phyloP scores from a whole-genome alignment of 768 basidiomycete species.

The Strobilomyces echinocephalus region DNA sequence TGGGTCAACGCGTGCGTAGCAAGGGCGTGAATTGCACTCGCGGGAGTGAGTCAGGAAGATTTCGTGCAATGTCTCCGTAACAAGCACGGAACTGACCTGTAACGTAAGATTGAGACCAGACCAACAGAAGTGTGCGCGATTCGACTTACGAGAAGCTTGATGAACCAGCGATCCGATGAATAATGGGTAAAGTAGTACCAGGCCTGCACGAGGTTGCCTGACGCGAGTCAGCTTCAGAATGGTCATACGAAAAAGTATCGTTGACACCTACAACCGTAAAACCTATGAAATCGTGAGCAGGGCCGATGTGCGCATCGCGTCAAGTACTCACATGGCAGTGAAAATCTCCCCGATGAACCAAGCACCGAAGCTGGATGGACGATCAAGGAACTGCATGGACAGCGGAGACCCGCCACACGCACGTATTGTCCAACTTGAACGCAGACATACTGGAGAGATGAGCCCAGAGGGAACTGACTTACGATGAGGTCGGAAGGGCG shows the following conservation, averaged over 20 bases:
- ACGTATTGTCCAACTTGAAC: too few relatives aligned
- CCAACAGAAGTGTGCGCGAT: neutral
- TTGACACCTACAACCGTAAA: slow-evolving; percentile 43
- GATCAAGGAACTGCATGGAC: too few relatives aligned
- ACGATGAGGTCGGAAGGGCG: too few relatives aligned
- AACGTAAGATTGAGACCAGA: neutral
- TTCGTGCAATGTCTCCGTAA: slow-evolving; percentile 52
- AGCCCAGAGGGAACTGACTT: too few relatives aligned
- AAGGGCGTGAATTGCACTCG: slow-evolving; percentile 14
- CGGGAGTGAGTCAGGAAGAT: slow-evolving; percentile 49
- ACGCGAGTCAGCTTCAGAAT: neutral
- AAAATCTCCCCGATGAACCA: slow-evolving; percentile 46
- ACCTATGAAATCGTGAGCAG: slow-evolving; percentile 27
- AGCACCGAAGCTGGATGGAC: slow-evolving; percentile 40
- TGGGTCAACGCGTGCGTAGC: neutral
- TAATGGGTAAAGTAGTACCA: slow-evolving; percentile 51
- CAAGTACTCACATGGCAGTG: slow-evolving; percentile 43
- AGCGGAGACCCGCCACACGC: too few relatives aligned
- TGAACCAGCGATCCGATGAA: slow-evolving; percentile 46
- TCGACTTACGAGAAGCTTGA: slow-evolving; percentile 41
- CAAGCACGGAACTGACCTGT: slow-evolving; percentile 47
- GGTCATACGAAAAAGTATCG: neutral
- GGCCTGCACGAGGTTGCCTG: slow-evolving; percentile 53
- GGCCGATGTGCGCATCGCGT: neutral
- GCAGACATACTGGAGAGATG: too few relatives aligned